Evolutionary conservation across 257 asterid species (phyloP), one percentile per base, ranked within the genome.

Genomic region (Ligustrum vulgare): DNA sequence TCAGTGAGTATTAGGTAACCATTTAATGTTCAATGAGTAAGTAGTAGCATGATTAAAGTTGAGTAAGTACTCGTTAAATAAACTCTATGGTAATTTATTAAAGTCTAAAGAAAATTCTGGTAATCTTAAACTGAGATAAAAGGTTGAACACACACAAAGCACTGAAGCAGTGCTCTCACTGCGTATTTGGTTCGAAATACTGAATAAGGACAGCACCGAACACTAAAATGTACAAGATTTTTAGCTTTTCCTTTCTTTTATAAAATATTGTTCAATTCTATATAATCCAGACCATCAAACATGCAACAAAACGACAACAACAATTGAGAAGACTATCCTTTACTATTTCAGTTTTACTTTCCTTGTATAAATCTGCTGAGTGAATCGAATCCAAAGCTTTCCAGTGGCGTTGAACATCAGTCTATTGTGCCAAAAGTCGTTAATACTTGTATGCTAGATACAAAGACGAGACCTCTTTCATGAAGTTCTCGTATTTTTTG

Each of bases 401-500:
- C 35, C 20, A 5, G 64, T 12, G 75, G 45, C 13, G 28, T 56
- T 70, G 65, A 28, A 45, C 69, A 79, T 33, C 18, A 56, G 23
- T 49, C 41, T 34, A 34, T 43, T 23, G 64, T 22, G 49, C 22
- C 47, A 23, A 35, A 45, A 62, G 15, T 7, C 20, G 33, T 8
- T 2, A 22, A 45, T 8, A 56, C 5, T 58, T 76, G 64, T 67
- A 2, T 66, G 22, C 54, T 47, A 25, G 70, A 79, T 58, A 65
- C 20, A 39, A 78, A 65, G 39, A 18, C 67, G 54, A 70, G 72
- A 31, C 56, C 72, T 65, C 25, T 67, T 64, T 72, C 74, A 47
- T 13, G 69, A 74, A 28, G 74, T 79, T 49, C 41, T 64, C 60
- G 18, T 33, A 68, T 86, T 80, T 74, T 85, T 82, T 54, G 83